Base-by-base conservation (phyloP, 768 basidiomycete species). In the Rhodotorula toruloides region DNA sequence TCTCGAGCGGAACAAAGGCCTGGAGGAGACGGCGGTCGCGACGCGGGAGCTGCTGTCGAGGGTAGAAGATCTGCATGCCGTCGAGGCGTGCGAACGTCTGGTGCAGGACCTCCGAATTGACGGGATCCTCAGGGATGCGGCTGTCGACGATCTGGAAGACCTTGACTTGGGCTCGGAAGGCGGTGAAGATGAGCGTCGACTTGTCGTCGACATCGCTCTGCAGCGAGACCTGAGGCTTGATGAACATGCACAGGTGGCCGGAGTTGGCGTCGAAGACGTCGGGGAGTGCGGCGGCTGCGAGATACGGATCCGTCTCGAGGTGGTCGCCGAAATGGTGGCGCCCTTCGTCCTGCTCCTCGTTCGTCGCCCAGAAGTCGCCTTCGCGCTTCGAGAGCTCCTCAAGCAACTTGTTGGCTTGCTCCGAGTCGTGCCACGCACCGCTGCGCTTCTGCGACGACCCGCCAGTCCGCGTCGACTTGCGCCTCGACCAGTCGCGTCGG, bases 161-260 rank as follows among this genome's bases (percentile, higher is more conserved):
- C 76, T 87, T 86, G 62, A 91, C 79, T 69, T 87, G 88, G 13
- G 88, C 86, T 72, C 89, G 87, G 40, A 87, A 84, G 34, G 91
- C 87, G 22, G 90, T 86, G 10, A 88, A 76, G 31, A 94, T 83
- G 54, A 89, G 83, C 37, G 85, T 84, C 3, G 86, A 82, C 61
- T 76, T 68, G 37, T 80, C 77, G 52, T 77, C 75, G 25, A 80
- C 76, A 44, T 86, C 84, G 66, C 85, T 88, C 27, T 84, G 81
- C 34, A 96, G 79, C 16, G 91, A 85, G 57, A 98, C 84, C 75
- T 98, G 93, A 19, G 93, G 91, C 73, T 92, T 92, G 65, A 94
- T 79, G 40, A 97, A 81, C n/a, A 91, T 81, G 74, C 89, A 88
- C 76, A 88, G 87, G 74, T 91, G 84, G 47, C 85, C 84, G 72